Conservation (phyloP, 1,139 yeast genomes). For the Hansenula anomala region DNA sequence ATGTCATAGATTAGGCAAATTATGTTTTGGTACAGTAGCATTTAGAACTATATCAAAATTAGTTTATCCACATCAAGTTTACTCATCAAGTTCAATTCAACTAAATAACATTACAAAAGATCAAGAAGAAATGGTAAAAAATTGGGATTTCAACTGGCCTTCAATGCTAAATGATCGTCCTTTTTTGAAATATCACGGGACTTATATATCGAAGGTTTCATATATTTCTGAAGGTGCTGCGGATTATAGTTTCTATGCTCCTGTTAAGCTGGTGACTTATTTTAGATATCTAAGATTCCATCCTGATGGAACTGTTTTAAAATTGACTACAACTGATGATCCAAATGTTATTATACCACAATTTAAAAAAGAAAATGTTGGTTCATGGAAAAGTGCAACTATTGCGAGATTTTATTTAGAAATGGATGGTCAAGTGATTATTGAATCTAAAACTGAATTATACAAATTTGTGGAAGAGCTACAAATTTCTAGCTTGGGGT, state of each 20-base stretch:
- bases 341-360: conserved; percentile 59
- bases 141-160: conserved; percentile 50
- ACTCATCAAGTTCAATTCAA: conserved; percentile 36
- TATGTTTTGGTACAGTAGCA: conserved; percentile 54
- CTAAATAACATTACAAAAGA: conserved; percentile 36
- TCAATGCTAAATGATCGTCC: conserved; percentile 56
- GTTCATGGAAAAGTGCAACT: conserved; percentile 26
- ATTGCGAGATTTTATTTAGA: conserved; percentile 50
- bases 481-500: conserved; percentile 52
- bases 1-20: conserved; percentile 55
- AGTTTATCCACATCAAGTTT: conserved; percentile 54
- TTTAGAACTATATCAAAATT: conserved; percentile 56
- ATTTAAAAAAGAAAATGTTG: conserved; percentile 33
- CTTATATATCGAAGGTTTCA: conserved; percentile 81
- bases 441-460: conserved; percentile 60
- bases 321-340: conserved; percentile 61
- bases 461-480: conserved; percentile 62
- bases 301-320: conserved; percentile 70
- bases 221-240: conserved; percentile 79
- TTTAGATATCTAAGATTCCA: conserved; percentile 80
- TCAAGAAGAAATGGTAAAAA: conserved; percentile 37
- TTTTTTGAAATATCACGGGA: conserved; percentile 72
- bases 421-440: conserved; percentile 49
- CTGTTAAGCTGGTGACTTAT: conserved; percentile 80
- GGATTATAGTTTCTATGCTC: conserved; percentile 62